Evolutionary conservation across 1,284 basidiomycete species (phyloP).

Genomic region (Marasmius tenuissimus): DNA sequence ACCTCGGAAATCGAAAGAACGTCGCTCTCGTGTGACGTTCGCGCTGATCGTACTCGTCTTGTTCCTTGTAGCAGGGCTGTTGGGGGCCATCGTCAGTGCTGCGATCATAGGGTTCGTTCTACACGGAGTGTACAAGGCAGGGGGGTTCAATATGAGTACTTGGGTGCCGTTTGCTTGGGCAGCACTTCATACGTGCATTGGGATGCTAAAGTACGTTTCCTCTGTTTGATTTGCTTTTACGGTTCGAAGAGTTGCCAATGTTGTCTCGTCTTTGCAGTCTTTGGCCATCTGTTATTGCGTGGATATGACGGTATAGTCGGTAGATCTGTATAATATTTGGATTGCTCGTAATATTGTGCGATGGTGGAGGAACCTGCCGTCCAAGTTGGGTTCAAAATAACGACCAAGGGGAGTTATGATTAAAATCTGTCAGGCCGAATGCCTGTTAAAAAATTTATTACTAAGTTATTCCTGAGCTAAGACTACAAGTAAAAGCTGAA

Average conservation of each 20-base stretch:
- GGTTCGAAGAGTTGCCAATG: neutral
- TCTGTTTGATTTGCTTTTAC: neutral
- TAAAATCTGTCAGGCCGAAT: no score
- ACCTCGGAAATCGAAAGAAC: conserved; percentile 28
- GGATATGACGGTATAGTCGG: neutral
- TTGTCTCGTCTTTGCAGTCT: neutral
- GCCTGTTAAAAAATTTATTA: no score
- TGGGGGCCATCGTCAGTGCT: conserved; percentile 67
- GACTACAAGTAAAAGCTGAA: no score
- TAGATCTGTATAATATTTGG: neutral
- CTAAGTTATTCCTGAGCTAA: no score
- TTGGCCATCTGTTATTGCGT: neutral
- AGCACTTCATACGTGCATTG: conserved; percentile 65
- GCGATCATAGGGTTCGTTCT: conserved; percentile 73
- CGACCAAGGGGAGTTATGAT: no score
- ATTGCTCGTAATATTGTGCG: neutral
- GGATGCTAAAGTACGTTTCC: conserved; percentile 58
- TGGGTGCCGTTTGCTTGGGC: conserved; percentile 84
- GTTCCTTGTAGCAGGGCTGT: conserved; percentile 55
- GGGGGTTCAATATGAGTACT: conserved; percentile 68
- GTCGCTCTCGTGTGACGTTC: conserved; percentile 60
- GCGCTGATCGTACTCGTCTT: conserved; percentile 65
- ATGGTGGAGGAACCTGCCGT: no score
- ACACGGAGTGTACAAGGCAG: conserved; percentile 69
- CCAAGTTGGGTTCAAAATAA: no score